Evolutionary conservation across 2,329 filamentous ascomycete genomes (phyloP).

Genomic region (Helotiales sp.): DNA sequence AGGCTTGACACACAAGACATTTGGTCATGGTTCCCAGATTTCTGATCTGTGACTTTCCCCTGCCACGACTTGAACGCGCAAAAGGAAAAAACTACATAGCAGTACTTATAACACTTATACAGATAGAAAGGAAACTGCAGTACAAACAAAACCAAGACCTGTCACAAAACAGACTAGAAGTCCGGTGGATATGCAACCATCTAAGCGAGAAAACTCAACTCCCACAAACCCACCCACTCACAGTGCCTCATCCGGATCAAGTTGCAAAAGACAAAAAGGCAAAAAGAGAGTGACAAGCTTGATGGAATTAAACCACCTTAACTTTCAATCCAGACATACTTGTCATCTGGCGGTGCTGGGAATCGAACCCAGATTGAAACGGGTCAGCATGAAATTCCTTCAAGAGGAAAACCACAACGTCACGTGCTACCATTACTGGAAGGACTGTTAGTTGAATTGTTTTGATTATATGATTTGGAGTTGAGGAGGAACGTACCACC

Average conservation of each 20-base stretch:
- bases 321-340: constrained; percentile 19
- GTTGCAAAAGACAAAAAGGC: too few species aligned
- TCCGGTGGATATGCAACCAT: neutral
- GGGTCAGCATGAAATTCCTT: constrained; percentile 23
- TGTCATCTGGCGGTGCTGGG: constrained; percentile 31
- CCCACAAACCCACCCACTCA: neutral
- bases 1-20: too few species aligned
- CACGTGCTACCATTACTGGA: constrained; percentile 29
- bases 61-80: too few species aligned
- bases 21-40: too few species aligned
- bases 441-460: constrained; percentile 9
- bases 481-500: constrained; percentile 8
- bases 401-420: constrained; percentile 26
- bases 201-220: neutral
- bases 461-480: neutral
- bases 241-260: too few species aligned
- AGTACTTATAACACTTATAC: too few species aligned
- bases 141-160: too few species aligned
- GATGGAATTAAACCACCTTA: constrained; percentile 18
- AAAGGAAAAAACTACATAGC: too few species aligned
- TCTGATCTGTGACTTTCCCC: too few species aligned
- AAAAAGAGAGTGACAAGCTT: constrained; percentile 6
- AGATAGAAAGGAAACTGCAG: neutral
- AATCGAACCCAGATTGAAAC: constrained; percentile 39
- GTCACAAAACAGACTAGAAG: too few species aligned